Base-by-base conservation (phyloP, 2,329 filamentous ascomycete genomes). In the Herpotrichia juniperi region DNA sequence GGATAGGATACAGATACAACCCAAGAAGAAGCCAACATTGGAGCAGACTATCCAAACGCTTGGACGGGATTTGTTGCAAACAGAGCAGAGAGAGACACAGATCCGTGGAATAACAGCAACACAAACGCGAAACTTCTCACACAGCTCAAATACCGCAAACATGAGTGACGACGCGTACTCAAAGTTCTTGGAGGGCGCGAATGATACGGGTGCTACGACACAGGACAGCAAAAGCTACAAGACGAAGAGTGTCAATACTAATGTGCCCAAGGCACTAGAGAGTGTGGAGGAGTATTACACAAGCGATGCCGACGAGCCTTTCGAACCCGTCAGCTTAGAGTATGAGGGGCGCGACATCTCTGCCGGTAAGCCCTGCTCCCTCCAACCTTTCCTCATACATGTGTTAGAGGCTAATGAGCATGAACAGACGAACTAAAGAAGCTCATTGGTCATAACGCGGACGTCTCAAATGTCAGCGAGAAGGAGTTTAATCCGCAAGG, bases 221-320 rank as follows among this genome's bases (percentile, higher is more conserved):
- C 59, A 69, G 47, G 56, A 59, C 24, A 58, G 59, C 19, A 67
- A 69, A 55, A 59, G 61, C 35, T 65, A 69, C 48, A 63, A 67
- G 30, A 71, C 72, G 25, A 70, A 70, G 62, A 69, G 67, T 43
- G 75, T 81, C 30, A 71, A 79, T 57, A 79, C 82, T 46, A 73
- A 81, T 53, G 81, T 92, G 47, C 90, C 92, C 2, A 55, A 62
- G 35, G 64, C 34, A 45, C 61, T 76, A 35, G 55, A 69, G 56
- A 56, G 62, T 16, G 64, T 73, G 3, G 78, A 88, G 51, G 82
- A 80, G 37, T 87, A 88, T 68, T 96, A 94, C 73, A 74, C 84
- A 14, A 94, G 88, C 56, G 93, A 96, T 53, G 86, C 90, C 25
- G 92, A 96, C 71, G 91, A 96, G 79, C 87, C 88, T 4, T 96